A percentile compares a stretch with the other conserved stretches of the same genome.
phyloP scores from a whole-genome alignment of 192 early-diverging fungal genomes.

The Phycomyces blakesleeanus region DNA sequence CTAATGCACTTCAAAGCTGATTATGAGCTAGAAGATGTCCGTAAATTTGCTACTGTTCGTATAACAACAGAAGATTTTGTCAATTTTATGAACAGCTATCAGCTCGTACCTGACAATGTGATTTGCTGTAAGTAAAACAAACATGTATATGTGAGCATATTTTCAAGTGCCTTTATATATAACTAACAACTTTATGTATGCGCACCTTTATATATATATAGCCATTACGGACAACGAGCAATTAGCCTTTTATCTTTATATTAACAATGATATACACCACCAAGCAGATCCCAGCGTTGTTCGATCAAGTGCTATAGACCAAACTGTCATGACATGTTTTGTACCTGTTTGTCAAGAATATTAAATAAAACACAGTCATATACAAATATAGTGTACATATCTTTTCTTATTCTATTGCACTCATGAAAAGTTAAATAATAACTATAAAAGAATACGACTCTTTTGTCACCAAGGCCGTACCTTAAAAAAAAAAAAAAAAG shows the following conservation, averaged over 20 bases:
- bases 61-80: constrained; percentile 5
- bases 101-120: constrained; percentile 2
- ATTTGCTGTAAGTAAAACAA: neutral
- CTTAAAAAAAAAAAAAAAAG: too few relatives aligned
- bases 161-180: too few relatives aligned
- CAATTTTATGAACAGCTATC: constrained; percentile 7
- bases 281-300: neutral
- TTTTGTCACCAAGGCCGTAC: too few relatives aligned
- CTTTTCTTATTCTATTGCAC: too few relatives aligned
- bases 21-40: neutral
- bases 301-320: neutral
- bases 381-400: too few relatives aligned
- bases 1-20: neutral
- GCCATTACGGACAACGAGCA: neutral
- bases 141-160: neutral
- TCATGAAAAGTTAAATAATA: too few relatives aligned
- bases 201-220: neutral
- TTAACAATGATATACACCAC: neutral
- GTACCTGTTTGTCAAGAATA: constrained; percentile 1
- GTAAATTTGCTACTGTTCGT: neutral
- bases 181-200: neutral
- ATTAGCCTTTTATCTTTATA: constrained; percentile 6
- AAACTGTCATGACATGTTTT: constrained; percentile 5
- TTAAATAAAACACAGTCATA: too few relatives aligned
- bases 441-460: too few relatives aligned